Percentiles rank a stretch among this genome's conserved stretches.
Conservation (phyloP, 192 early-diverging fungal species). For the Pilobolus umbonatus region DNA sequence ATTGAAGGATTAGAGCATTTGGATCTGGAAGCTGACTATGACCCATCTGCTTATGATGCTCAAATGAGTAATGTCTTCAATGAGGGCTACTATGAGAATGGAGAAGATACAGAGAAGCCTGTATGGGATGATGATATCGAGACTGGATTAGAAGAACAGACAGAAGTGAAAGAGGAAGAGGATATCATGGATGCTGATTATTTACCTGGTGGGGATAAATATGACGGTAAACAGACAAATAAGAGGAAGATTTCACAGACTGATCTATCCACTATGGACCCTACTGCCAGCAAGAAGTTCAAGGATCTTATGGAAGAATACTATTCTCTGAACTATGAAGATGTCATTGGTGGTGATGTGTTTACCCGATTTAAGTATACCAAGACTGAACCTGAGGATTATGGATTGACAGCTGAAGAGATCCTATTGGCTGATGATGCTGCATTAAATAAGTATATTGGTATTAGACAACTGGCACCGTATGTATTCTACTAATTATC, state of each 20-base stretch:
- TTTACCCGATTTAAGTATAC: conserved; percentile 91
- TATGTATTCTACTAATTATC: conserved; percentile 38
- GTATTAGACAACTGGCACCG: conserved; percentile 84
- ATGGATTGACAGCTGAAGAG: conserved; percentile 77
- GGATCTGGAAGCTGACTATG: conserved; percentile 91
- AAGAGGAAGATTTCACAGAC: conserved; percentile 24
- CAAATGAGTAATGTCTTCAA: conserved; percentile 81
- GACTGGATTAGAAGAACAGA: conserved; percentile 31
- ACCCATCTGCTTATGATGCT: conserved; percentile 77
- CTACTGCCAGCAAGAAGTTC: conserved; percentile 41
- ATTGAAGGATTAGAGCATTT: conserved; percentile 69
- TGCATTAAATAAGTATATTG: conserved; percentile 79
- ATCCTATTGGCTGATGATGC: conserved; percentile 87
- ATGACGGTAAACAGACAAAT: conserved; percentile 44
- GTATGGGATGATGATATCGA: conserved; percentile 83
- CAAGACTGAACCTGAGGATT: conserved; percentile 72
- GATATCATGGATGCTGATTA: conserved; percentile 93
- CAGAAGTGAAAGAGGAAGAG: conserved; percentile 48
- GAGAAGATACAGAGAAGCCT: conserved; percentile 68
- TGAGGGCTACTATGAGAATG: conserved; percentile 59
- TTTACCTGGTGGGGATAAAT: conserved; percentile 64
- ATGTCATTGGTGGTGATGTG: conserved; percentile 75
- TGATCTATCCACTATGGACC: conserved; percentile 22
- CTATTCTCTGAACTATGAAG: conserved; percentile 90
- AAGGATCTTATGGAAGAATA: conserved; percentile 82